A percentile compares a stretch with the other conserved stretches of the same genome.
Conservation (phyloP, 768 basidiomycete genomes). For the Russula griseocarnosa region DNA sequence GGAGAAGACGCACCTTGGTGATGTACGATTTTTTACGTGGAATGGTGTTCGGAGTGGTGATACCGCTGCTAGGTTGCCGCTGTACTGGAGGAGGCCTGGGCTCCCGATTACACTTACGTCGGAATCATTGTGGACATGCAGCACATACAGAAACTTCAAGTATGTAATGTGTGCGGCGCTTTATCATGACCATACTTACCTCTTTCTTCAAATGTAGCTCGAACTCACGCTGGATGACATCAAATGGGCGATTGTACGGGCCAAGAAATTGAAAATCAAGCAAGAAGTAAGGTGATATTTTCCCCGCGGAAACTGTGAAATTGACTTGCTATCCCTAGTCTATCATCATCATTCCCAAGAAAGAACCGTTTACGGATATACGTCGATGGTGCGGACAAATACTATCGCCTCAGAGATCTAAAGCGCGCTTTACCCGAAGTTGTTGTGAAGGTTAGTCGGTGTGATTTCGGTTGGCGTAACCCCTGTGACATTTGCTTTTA, state of each 20-base stretch:
- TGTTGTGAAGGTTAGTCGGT: conserved; percentile 74
- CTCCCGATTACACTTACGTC: conserved; percentile 86
- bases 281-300: conserved; percentile 52
- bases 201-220: conserved; percentile 47
- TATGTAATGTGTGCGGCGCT: conserved; percentile 32
- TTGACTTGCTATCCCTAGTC: conserved; percentile 42
- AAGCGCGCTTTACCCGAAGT: conserved; percentile 80
- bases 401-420: conserved; percentile 78
- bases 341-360: conserved; percentile 70
- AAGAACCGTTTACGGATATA: conserved; percentile 76
- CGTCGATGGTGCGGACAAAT: conserved; percentile 72
- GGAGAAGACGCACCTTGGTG: conserved; percentile 91
- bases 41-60: conserved; percentile 1
- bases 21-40: conserved; percentile 51
- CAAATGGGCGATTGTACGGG: conserved; percentile 82
- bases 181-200: neutral
- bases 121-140: conserved; percentile 88
- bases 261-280: conserved; percentile 90
- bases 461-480: neutral
- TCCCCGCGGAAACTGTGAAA: neutral
- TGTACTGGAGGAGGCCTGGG: conserved; percentile 94
- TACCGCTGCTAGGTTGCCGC: conserved; percentile 64
- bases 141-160: conserved; percentile 86
- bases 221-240: conserved; percentile 91
- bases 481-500: conserved; percentile 33